Percentiles rank a stretch among this genome's conserved stretches.
Evolutionary conservation across 345 rosid species (phyloP).

Genomic region (Moricandia moricandioides): DNA sequence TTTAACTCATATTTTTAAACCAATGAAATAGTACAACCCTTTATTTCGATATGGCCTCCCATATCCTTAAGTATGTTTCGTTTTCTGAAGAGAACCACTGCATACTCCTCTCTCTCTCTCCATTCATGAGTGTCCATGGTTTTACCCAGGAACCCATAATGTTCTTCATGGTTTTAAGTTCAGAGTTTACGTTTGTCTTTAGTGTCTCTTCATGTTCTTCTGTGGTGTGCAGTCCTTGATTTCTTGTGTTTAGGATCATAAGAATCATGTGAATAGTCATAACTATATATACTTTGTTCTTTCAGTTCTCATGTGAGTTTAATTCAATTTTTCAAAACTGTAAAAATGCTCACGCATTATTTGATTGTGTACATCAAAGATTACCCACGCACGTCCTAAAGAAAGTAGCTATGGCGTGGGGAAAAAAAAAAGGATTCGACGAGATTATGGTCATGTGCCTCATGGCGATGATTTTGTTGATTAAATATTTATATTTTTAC

Average conservation of each 20-base stretch:
- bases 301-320: constrained; percentile 9
- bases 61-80: constrained; percentile 7
- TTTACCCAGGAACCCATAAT: not conserved
- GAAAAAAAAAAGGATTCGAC: not conserved
- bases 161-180: not conserved
- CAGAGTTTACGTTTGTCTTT: not conserved
- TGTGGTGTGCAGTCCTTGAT: constrained; percentile 10
- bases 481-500: not conserved
- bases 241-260: constrained; percentile 15
- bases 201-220: constrained; percentile 4
- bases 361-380: too few relatives aligned
- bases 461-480: not conserved
- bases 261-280: constrained; percentile 31
- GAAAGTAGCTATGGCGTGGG: constrained; percentile 18
- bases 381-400: too few relatives aligned
- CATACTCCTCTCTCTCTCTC: not conserved
- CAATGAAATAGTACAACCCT: not conserved
- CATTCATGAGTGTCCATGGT: constrained; percentile 17
- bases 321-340: too few relatives aligned
- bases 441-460: constrained; percentile 31
- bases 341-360: too few relatives aligned
- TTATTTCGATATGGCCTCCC: not conserved
- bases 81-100: not conserved
- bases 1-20: not conserved
- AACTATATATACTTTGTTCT: constrained; percentile 1